These are phyloP conservation scores for Tieghemostelium lacteum DNA, from an alignment of 78 protist genomes.

Conservation along the genomic window DNA sequence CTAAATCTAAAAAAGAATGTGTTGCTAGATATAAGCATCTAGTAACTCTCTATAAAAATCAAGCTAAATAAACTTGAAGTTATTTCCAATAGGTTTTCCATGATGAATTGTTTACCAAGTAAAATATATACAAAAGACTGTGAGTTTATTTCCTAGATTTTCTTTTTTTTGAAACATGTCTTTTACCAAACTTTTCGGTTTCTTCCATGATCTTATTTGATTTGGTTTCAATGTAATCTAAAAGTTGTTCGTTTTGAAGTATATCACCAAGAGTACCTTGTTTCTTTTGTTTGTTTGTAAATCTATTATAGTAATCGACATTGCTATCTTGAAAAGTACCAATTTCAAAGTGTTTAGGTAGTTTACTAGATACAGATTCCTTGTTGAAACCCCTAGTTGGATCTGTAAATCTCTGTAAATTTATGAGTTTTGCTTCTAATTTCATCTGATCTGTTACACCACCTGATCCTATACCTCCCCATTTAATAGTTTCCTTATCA, in stretches of 20 bases:
- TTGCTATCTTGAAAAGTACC: constrained; percentile 33
- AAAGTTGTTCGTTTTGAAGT: constrained; percentile 12
- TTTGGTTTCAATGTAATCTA: constrained; percentile 38
- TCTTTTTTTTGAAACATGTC: not conserved
- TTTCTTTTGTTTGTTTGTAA: constrained; percentile 59
- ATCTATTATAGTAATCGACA: constrained; percentile 53
- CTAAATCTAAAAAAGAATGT: constrained; percentile 83
- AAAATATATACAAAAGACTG: too few relatives aligned
- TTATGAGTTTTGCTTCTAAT: constrained; percentile 46
- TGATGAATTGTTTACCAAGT: not conserved
- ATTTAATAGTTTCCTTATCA: constrained; percentile 42
- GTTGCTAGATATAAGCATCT: constrained; percentile 75
- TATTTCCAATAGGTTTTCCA: not conserved
- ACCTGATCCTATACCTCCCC: constrained; percentile 23
- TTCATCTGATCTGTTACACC: constrained; percentile 62
- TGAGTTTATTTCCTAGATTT: too few relatives aligned
- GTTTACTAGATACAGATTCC: not conserved
- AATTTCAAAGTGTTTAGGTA: constrained; percentile 65
- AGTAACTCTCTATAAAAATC: constrained; percentile 41
- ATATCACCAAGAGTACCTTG: constrained; percentile 64
- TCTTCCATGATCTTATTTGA: constrained; percentile 13
- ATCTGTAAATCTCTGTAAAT: constrained; percentile 28
- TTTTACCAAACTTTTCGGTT: not conserved
- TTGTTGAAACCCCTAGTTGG: not conserved
- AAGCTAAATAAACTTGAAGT: constrained; percentile 19